These are phyloP conservation scores for Eucalyptus sp. DNA, from an alignment of 345 rosid genomes.

Conservation along the genomic window DNA sequence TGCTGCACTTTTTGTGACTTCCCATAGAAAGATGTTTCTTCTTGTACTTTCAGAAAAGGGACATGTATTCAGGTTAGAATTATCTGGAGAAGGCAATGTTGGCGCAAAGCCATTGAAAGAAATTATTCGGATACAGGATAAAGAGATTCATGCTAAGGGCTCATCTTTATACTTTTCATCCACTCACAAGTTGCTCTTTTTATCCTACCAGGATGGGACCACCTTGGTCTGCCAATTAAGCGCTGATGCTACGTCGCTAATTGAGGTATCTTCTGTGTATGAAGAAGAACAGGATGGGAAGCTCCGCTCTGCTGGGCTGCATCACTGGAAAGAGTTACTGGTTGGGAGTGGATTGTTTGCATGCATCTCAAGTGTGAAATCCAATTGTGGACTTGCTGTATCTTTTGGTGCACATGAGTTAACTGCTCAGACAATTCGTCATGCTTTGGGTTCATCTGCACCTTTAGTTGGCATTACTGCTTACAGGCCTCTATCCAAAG, in stretches of 20 bases:
- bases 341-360: constrained; percentile 68
- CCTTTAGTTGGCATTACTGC: constrained; percentile 89
- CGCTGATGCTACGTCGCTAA: constrained; percentile 49
- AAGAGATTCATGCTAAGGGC: constrained; percentile 66
- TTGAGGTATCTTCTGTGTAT: constrained; percentile 55
- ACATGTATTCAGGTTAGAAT: constrained; percentile 60
- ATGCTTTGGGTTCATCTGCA: constrained; percentile 68
- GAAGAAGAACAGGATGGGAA: constrained; percentile 82
- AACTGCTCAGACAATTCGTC: constrained; percentile 73
- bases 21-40: constrained; percentile 75
- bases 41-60: constrained; percentile 86
- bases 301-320: constrained; percentile 62
- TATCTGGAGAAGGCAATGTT: constrained; percentile 63
- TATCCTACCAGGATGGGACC: constrained; percentile 85
- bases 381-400: constrained; percentile 65
- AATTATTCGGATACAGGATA: constrained; percentile 45
- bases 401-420: constrained; percentile 49
- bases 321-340: constrained; percentile 86
- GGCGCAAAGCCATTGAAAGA: constrained; percentile 87
- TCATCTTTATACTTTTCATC: constrained; percentile 77
- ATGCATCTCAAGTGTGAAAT: constrained; percentile 70
- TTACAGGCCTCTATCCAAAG: constrained; percentile 89
- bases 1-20: constrained; percentile 70
- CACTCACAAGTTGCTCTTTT: constrained; percentile 60
- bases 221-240: constrained; percentile 69